phyloP scores from a whole-genome alignment of 495 filamentous ascomycete species.

The Neurospora sp. region DNA sequence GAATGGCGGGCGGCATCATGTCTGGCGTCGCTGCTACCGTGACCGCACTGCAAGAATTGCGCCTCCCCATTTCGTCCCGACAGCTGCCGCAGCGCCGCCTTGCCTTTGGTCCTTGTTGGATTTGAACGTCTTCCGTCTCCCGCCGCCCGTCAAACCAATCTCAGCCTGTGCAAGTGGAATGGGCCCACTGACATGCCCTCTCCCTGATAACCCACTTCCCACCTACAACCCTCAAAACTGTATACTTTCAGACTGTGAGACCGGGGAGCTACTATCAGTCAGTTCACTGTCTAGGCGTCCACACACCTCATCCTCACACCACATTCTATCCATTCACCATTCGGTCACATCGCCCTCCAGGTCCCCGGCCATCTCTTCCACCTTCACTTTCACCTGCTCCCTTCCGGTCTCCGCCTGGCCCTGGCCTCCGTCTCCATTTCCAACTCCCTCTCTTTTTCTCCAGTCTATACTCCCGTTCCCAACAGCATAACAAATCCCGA shows the following conservation, averaged over 20 bases:
- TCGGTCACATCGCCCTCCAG: slow-evolving; percentile 10
- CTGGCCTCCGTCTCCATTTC: slow-evolving; percentile 2
- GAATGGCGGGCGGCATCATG: background rate
- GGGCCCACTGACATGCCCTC: background rate
- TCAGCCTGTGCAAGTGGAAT: background rate
- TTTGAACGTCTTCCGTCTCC: slow-evolving; percentile 23
- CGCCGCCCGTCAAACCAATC: slow-evolving; percentile 9
- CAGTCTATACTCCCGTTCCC: background rate
- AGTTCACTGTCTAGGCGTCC: background rate
- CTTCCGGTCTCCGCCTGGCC: background rate
- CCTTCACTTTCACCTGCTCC: slow-evolving; percentile 5
- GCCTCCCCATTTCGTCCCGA: slow-evolving; percentile 20
- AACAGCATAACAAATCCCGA: background rate
- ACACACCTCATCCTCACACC: slow-evolving; percentile 13
- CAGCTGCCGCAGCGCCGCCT: slow-evolving; percentile 20
- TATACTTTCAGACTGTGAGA: background rate
- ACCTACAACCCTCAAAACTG: background rate
- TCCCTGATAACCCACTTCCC: background rate
- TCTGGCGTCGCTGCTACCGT: background rate
- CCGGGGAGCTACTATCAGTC: background rate
- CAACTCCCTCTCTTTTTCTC: slow-evolving; percentile 5
- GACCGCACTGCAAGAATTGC: slow-evolving; percentile 4
- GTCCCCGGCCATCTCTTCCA: slow-evolving; percentile 8
- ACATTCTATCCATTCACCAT: slow-evolving; percentile 6
- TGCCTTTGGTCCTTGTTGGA: slow-evolving; percentile 5